These are phyloP conservation scores for Sequoiadendron giganteum DNA, from an alignment of 75 land plant species.

Conservation along the genomic window DNA sequence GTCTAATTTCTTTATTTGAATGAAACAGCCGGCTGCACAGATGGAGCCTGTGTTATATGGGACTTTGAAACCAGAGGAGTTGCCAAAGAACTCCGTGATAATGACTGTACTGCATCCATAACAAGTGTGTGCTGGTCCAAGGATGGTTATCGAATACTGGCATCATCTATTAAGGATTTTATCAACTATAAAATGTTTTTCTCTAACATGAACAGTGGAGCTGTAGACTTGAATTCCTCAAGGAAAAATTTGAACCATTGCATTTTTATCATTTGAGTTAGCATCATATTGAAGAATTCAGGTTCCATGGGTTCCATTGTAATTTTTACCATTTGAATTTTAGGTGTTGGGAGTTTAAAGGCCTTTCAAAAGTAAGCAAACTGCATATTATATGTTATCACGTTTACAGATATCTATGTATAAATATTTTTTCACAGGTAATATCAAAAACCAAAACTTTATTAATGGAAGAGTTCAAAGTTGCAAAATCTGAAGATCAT, in stretches of 20 bases:
- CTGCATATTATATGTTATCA: too few species aligned
- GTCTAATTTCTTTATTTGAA: background rate
- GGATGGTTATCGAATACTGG: constrained; percentile 71
- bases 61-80: constrained; percentile 95
- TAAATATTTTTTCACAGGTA: too few species aligned
- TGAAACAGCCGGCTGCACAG: constrained; percentile 84
- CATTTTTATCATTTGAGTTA: background rate
- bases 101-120: constrained; percentile 57
- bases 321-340: background rate
- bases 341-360: background rate
- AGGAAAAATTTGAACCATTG: background rate
- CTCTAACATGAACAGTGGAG: background rate
- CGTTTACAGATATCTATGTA: too few species aligned
- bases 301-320: background rate
- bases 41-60: too few species aligned
- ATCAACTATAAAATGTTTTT: background rate
- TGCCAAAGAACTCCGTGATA: constrained; percentile 85
- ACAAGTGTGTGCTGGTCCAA: constrained; percentile 99
- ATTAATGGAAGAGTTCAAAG: too few species aligned
- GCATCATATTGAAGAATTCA: background rate
- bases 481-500: too few species aligned
- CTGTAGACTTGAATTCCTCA: background rate
- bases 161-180: constrained; percentile 47
- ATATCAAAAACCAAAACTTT: too few species aligned
- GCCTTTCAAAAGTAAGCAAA: too few species aligned